A percentile compares a stretch with the other conserved stretches of the same genome.
Conservation (phyloP, 2,329 filamentous ascomycete genomes). For the Clathrospora elynae region DNA sequence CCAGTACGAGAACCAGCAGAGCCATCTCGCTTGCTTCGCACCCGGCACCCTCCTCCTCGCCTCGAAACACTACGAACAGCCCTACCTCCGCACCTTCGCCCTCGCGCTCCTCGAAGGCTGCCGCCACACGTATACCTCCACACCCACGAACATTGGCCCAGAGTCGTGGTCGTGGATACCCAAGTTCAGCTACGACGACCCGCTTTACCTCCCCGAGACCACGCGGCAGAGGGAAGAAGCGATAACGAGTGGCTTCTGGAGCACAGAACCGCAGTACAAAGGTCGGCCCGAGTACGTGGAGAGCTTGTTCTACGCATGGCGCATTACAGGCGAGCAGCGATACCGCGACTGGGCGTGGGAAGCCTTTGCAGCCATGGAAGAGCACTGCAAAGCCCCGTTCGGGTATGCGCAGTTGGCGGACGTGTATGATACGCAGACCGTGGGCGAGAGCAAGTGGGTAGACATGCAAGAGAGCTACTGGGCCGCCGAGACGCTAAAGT, state of each 20-base stretch:
- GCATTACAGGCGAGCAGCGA: conserved; percentile 48
- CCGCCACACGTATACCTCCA: conserved; percentile 46
- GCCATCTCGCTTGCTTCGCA: conserved; percentile 50
- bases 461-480: conserved; percentile 50
- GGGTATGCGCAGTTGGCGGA: conserved; percentile 48
- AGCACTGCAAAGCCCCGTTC: conserved; percentile 46
- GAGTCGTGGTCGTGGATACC: conserved; percentile 49
- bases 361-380: conserved; percentile 45
- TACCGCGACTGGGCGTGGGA: conserved; percentile 53
- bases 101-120: conserved; percentile 50
- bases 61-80: conserved; percentile 39
- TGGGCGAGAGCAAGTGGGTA: conserved; percentile 36
- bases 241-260: conserved; percentile 42
- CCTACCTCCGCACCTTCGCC: conserved; percentile 44
- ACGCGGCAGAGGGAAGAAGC: conserved; percentile 38
- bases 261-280: conserved; percentile 38
- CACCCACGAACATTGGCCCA: conserved; percentile 48
- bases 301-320: conserved; percentile 50
- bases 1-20: conserved; percentile 47
- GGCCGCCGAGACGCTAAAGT: conserved; percentile 51
- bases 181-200: conserved; percentile 42
- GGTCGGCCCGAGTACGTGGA: conserved; percentile 50
- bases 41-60: conserved; percentile 49
- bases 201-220: conserved; percentile 35
- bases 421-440: conserved; percentile 34